A percentile compares a stretch with the other conserved stretches of the same genome.
phyloP scores from a whole-genome alignment of 805 yeast species.

The Candida yuanshanica region DNA sequence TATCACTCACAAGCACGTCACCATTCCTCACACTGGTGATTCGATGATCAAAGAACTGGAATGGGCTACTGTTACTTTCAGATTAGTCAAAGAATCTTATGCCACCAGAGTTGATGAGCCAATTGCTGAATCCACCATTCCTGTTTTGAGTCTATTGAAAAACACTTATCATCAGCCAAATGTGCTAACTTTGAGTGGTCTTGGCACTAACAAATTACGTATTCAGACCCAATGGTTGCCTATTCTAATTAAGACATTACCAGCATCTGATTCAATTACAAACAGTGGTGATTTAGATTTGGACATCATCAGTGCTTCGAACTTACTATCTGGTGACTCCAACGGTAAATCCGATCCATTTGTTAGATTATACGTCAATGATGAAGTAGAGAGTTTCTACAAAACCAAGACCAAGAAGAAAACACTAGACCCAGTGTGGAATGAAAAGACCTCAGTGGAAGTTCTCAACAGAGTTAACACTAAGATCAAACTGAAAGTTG shows the following conservation, averaged over 20 bases:
- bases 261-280: slow-evolving; percentile 67
- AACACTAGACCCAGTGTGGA: slow-evolving; percentile 87
- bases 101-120: slow-evolving; percentile 51
- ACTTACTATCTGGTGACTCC: slow-evolving; percentile 79
- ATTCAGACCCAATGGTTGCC: slow-evolving; percentile 79
- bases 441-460: slow-evolving; percentile 56
- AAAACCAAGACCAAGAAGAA: slow-evolving; percentile 80
- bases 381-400: slow-evolving; percentile 48
- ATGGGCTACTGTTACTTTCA: slow-evolving; percentile 59
- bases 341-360: slow-evolving; percentile 95
- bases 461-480: slow-evolving; percentile 61
- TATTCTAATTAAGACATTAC: slow-evolving; percentile 49
- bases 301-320: slow-evolving; percentile 56
- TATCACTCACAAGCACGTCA: slow-evolving; percentile 30
- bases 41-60: slow-evolving; percentile 72
- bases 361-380: slow-evolving; percentile 62
- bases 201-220: slow-evolving; percentile 45
- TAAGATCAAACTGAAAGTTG: slow-evolving; percentile 48
- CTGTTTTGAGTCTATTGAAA: slow-evolving; percentile 60
- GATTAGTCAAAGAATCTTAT: slow-evolving; percentile 51
- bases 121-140: slow-evolving; percentile 56
- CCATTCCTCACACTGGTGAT: slow-evolving; percentile 58
- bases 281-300: slow-evolving; percentile 69
- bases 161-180: slow-evolving; percentile 60
- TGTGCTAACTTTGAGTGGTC: slow-evolving; percentile 48